Evolutionary conservation across 441 rosid genomes (phyloP).

Genomic region (Flueggea neowawraea): DNA sequence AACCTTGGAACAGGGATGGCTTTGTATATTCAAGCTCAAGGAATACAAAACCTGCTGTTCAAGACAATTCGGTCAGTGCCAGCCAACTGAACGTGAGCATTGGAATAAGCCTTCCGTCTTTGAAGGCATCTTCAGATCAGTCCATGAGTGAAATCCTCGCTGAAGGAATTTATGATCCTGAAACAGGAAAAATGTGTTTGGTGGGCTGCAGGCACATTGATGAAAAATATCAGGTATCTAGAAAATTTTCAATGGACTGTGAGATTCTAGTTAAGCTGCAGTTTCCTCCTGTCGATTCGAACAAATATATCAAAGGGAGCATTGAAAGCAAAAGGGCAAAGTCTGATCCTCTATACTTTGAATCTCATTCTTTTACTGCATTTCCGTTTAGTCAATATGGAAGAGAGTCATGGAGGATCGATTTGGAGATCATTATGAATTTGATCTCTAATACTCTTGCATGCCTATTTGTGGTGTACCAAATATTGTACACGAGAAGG

Average conservation of each 20-base stretch:
- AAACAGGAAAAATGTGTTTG: slow-evolving; percentile 76
- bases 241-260: slow-evolving; percentile 43
- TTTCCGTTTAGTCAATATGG: slow-evolving; percentile 43
- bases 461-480: slow-evolving; percentile 62
- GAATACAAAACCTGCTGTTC: no score
- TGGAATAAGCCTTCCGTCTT: slow-evolving; percentile 20
- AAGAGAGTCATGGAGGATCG: slow-evolving; percentile 73
- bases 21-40: no score
- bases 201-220: slow-evolving; percentile 52
- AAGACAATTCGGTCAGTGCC: slow-evolving; percentile 1
- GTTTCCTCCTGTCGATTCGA: slow-evolving; percentile 52
- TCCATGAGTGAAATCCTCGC: slow-evolving; percentile 38
- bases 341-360: slow-evolving; percentile 53
- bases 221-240: neutral
- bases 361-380: slow-evolving; percentile 45
- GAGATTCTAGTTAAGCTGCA: slow-evolving; percentile 46
- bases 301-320: slow-evolving; percentile 47
- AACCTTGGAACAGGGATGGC: neutral
- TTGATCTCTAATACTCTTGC: slow-evolving; percentile 62
- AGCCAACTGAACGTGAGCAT: slow-evolving; percentile 62
- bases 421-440: slow-evolving; percentile 72
- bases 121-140: slow-evolving; percentile 11
- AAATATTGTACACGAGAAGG: slow-evolving; percentile 66
- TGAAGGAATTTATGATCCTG: slow-evolving; percentile 71
- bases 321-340: slow-evolving; percentile 54